Base-by-base conservation (phyloP, 2,329 filamentous ascomycete genomes). In the Alternaria infectoria region DNA sequence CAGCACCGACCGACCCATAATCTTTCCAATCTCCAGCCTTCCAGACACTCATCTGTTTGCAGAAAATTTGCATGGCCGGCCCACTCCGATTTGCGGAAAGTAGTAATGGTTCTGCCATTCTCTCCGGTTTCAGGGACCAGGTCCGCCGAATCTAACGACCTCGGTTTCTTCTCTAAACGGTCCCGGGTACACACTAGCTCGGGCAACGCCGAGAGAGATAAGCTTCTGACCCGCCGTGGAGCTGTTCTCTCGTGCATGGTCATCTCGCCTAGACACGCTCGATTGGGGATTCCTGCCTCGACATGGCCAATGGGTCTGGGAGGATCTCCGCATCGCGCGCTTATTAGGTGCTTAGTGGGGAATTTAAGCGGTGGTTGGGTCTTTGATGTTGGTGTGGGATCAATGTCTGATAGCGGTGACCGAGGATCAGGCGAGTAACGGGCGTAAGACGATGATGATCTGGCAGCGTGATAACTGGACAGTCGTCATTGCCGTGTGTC, bases 51-150 rank as follows among this genome's bases (percentile, higher is more conserved):
- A 17, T 40, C 26, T 28, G 23, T 51, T 46, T 50, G 26, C 46
- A 28, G 59, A 69, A 69, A 68, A 64, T 69, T 65, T 67, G 59
- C 65, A 19, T 36, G 36, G 59, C 59, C 59, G 62, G 62, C 59
- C 59, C 59, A 59, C 59, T 25, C 45, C 46, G 59, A 62, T 58
- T 5, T 12, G 47, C 55, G 55, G 55, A 28, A 21, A 21, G 50
- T 15, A 26, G 45, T 19, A 19, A 58, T 47, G 15, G 21, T 43
- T 57, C 15, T 23, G 36, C 26, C 36, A 21, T 10, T 40, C n/a
- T 45, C 36, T 61, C 59, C 46, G 59, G 44, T 21, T 36, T 36
- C 28, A 52, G 59, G 59, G 59, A 61, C 60, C 51, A 54, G 13
- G 51, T 43, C 30, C 30, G 30, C 51, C 60, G 55, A 54, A 36